A percentile compares a stretch with the other conserved stretches of the same genome.
These are phyloP conservation scores for Cercospora sesami DNA, from an alignment of 2,329 filamentous ascomycete genomes.

Conservation along the genomic window DNA sequence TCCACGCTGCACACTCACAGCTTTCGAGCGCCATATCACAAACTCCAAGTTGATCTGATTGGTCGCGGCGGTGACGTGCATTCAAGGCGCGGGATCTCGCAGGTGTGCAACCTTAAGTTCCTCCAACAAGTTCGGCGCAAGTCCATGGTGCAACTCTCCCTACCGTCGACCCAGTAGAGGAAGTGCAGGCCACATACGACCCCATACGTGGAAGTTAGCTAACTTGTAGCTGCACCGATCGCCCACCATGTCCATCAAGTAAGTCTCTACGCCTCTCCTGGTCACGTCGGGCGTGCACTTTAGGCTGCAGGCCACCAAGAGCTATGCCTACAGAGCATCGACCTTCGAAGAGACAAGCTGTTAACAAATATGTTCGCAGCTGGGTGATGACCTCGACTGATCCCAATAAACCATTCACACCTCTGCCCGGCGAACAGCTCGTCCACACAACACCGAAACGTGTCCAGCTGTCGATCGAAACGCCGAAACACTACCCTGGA, in stretches of 20 bases:
- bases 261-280: constrained; percentile 9
- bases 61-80: constrained; percentile 7
- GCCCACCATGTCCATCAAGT: constrained; percentile 33
- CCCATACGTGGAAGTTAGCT: not conserved
- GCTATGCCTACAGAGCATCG: not conserved
- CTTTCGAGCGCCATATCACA: not conserved
- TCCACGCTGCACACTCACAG: not conserved
- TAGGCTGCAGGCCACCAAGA: constrained; percentile 4
- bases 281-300: not conserved
- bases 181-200: not conserved
- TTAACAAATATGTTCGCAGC: constrained; percentile 46
- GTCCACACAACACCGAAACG: constrained; percentile 78
- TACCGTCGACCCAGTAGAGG: not conserved
- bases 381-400: constrained; percentile 87
- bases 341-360: not conserved
- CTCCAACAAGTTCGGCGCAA: not conserved
- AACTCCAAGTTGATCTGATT: not conserved
- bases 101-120: constrained; percentile 7
- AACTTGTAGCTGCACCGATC: not conserved
- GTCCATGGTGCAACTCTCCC: not conserved
- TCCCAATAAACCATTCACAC: constrained; percentile 66
- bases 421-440: constrained; percentile 78
- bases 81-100: constrained; percentile 2
- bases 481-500: constrained; percentile 60
- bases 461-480: constrained; percentile 67